phyloP scores from a whole-genome alignment of 306 rosid species.

The Sechiopsis laciniata region DNA sequence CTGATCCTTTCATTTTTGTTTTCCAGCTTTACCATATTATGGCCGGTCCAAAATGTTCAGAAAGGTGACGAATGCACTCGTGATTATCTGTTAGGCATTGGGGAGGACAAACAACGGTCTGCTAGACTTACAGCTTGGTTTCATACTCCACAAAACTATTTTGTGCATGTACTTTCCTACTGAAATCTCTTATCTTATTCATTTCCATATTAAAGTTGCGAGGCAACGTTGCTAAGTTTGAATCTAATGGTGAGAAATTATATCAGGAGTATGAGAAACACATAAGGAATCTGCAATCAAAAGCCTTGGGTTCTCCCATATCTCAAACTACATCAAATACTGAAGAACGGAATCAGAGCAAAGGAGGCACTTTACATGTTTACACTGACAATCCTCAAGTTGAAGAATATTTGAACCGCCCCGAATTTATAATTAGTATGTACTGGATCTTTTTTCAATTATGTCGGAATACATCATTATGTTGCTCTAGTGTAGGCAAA shows the following conservation, averaged over 20 bases:
- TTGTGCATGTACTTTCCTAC: conserved; percentile 49
- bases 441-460: conserved; percentile 20
- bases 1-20: conserved; percentile 24
- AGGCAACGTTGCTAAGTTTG: conserved; percentile 16
- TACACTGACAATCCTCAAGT: conserved; percentile 85
- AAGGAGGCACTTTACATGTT: conserved; percentile 46
- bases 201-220: conserved; percentile 14
- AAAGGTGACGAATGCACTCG: conserved; percentile 80
- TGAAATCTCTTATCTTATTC: conserved; percentile 18
- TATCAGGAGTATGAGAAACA: conserved; percentile 68
- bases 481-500: neutral
- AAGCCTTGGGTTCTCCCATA: conserved; percentile 25
- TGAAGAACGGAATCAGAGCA: conserved; percentile 29
- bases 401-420: conserved; percentile 70
- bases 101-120: conserved; percentile 88
- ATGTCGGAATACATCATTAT: neutral
- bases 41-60: conserved; percentile 62
- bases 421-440: conserved; percentile 70
- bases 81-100: conserved; percentile 78
- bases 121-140: conserved; percentile 94
- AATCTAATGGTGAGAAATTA: conserved; percentile 22
- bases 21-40: conserved; percentile 70
- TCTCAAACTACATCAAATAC: conserved; percentile 27
- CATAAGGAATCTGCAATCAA: conserved; percentile 37
- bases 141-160: conserved; percentile 73